phyloP scores from a whole-genome alignment of 2,329 filamentous ascomycete species.

The Aspergillus piperis region DNA sequence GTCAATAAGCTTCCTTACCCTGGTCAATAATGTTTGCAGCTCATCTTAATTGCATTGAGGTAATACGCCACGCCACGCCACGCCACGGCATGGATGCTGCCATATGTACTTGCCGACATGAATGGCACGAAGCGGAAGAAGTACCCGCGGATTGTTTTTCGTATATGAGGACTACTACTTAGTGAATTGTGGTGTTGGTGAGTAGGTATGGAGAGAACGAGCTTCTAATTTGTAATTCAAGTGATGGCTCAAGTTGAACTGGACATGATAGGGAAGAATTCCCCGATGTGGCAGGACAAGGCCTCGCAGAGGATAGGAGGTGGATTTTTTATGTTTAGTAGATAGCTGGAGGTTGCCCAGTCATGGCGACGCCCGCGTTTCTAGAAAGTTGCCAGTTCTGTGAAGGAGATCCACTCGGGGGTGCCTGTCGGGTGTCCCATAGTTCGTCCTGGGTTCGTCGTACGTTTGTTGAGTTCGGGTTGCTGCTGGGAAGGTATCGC shows the following conservation, averaged over 20 bases:
- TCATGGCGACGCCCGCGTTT: not conserved
- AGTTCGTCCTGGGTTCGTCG: slow-evolving; percentile 1
- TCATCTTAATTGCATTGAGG: not conserved
- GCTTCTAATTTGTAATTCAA: not conserved
- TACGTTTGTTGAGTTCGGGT: not conserved
- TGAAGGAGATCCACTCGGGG: not conserved
- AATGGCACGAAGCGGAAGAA: not conserved
- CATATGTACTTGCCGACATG: not conserved
- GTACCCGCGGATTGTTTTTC: not conserved
- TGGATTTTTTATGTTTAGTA: not conserved
- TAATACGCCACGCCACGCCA: not conserved
- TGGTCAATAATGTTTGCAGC: not conserved
- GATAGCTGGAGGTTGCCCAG: not conserved
- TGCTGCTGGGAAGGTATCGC: not conserved
- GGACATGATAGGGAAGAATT: not conserved
- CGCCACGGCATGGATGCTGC: not conserved
- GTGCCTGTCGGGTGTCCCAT: not conserved
- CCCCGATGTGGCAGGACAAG: not conserved
- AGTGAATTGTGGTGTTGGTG: not conserved
- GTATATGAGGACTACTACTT: not conserved
- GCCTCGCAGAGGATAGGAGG: not conserved
- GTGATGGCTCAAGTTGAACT: not conserved
- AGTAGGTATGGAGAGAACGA: not conserved
- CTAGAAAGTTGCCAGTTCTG: slow-evolving; percentile 1
- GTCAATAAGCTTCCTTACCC: not conserved